These are phyloP conservation scores for Salvia hispanica DNA, from an alignment of 257 asterid genomes.

Conservation along the genomic window DNA sequence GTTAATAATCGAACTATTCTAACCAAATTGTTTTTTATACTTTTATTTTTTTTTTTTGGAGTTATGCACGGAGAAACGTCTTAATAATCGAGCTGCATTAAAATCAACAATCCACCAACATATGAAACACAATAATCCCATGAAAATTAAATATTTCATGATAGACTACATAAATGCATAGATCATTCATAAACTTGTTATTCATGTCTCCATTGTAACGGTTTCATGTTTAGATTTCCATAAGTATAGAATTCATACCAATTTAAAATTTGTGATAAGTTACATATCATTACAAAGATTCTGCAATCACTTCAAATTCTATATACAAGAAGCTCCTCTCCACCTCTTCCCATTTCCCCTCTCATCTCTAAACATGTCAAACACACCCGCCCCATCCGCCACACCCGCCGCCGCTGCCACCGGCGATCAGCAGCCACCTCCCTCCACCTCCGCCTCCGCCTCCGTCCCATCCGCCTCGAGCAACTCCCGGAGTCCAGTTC, in stretches of 20 bases:
- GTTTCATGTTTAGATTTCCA: slow-evolving; percentile 29
- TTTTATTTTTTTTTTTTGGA: too few relatives aligned
- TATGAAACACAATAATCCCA: background rate
- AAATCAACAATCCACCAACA: too few relatives aligned
- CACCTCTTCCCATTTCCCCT: slow-evolving; percentile 29
- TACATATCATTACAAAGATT: slow-evolving; percentile 36
- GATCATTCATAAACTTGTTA: slow-evolving; percentile 5
- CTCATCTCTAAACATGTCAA: slow-evolving; percentile 2
- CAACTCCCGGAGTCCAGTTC: slow-evolving; percentile 70
- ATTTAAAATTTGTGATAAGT: slow-evolving; percentile 22
- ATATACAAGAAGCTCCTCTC: background rate
- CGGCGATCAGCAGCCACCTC: background rate
- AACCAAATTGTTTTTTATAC: too few relatives aligned
- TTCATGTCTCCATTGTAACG: slow-evolving; percentile 23
- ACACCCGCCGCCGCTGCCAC: slow-evolving; percentile 57
- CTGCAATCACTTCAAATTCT: slow-evolving; percentile 9
- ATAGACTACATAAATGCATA: background rate
- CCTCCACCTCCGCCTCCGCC: slow-evolving; percentile 38
- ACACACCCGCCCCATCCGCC: slow-evolving; percentile 6
- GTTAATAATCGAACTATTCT: too few relatives aligned
- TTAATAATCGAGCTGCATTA: too few relatives aligned
- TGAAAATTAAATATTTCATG: background rate
- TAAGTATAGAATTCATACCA: slow-evolving; percentile 10
- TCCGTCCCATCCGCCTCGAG: slow-evolving; percentile 62
- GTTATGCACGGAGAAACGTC: too few relatives aligned